Conservation (phyloP, 1,139 yeast genomes). For the Saccharomycopsis hybrid region DNA sequence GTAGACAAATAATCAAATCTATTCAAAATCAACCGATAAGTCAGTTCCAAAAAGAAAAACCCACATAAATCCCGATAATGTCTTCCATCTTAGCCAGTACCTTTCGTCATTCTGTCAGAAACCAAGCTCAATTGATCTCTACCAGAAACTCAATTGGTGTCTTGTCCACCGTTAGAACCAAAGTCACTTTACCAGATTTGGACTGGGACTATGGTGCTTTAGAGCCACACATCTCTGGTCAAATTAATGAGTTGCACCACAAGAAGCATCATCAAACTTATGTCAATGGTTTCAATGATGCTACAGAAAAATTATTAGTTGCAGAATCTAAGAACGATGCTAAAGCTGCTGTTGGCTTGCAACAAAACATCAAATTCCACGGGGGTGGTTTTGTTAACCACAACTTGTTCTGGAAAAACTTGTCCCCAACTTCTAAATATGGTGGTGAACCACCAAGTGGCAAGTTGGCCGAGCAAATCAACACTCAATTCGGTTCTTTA, state of each 20-base stretch:
- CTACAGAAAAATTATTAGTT: conserved; percentile 70
- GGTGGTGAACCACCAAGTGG: conserved; percentile 80
- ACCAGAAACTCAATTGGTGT: conserved; percentile 3
- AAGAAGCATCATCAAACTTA: conserved; percentile 93
- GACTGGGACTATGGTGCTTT: conserved; percentile 84
- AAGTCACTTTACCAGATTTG: conserved; percentile 76
- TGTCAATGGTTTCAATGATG: conserved; percentile 81
- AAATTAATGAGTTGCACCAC: conserved; percentile 87
- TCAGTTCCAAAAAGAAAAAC: too few relatives aligned
- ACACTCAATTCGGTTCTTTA: conserved; percentile 65
- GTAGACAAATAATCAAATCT: too few relatives aligned
- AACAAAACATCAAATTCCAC: conserved; percentile 82
- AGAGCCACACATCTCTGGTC: conserved; percentile 86
- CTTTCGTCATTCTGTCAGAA: conserved; percentile 3
- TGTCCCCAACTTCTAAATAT: conserved; percentile 74
- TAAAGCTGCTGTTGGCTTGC: conserved; percentile 59
- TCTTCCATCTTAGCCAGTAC: conserved; percentile 1
- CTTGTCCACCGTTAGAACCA: conserved; percentile 37
- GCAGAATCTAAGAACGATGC: conserved; percentile 62
- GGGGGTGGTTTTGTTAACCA: conserved; percentile 95
- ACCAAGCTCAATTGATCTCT: neutral
- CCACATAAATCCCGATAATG: too few relatives aligned
- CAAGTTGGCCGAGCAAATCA: conserved; percentile 56
- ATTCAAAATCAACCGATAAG: too few relatives aligned
- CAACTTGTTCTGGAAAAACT: conserved; percentile 82